These are phyloP conservation scores for Trametes pubescens DNA, from an alignment of 1,284 basidiomycete genomes.

Conservation along the genomic window DNA sequence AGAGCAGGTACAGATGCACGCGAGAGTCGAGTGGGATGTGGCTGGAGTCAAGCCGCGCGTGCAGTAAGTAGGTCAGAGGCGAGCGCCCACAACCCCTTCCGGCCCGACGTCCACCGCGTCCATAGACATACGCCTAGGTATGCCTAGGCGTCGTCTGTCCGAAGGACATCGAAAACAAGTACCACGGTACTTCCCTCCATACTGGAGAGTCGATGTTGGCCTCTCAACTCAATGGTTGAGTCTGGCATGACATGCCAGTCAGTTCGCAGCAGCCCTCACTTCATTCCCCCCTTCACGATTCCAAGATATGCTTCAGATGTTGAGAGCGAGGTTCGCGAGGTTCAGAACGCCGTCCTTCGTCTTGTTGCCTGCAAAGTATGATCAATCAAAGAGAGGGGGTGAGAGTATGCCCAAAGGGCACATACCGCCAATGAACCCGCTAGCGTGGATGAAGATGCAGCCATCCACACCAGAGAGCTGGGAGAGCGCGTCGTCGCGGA, in stretches of 20 bases:
- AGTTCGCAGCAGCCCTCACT: not conserved
- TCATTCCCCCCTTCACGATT: not conserved
- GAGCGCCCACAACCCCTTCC: not conserved
- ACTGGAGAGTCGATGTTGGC: not conserved
- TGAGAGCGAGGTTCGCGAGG: constrained; percentile 80
- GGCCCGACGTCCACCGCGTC: not conserved
- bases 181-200: not conserved
- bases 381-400: not conserved
- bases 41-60: constrained; percentile 7
- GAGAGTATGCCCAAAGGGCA: constrained; percentile 11
- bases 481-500: constrained; percentile 86
- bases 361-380: constrained; percentile 72
- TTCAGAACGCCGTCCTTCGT: constrained; percentile 88
- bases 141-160: not conserved
- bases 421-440: constrained; percentile 94
- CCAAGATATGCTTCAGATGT: constrained; percentile 43
- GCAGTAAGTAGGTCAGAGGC: constrained; percentile 2
- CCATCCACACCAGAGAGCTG: constrained; percentile 81
- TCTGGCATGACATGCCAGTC: not conserved
- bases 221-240: not conserved
- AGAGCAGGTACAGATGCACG: constrained; percentile 7
- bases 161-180: not conserved
- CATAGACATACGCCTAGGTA: not conserved
- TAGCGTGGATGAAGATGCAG: constrained; percentile 93
- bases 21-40: constrained; percentile 9